Evolutionary conservation across 495 filamentous ascomycete species (phyloP), one percentile per base, ranked within the genome.

Genomic region (Neurospora sp.): DNA sequence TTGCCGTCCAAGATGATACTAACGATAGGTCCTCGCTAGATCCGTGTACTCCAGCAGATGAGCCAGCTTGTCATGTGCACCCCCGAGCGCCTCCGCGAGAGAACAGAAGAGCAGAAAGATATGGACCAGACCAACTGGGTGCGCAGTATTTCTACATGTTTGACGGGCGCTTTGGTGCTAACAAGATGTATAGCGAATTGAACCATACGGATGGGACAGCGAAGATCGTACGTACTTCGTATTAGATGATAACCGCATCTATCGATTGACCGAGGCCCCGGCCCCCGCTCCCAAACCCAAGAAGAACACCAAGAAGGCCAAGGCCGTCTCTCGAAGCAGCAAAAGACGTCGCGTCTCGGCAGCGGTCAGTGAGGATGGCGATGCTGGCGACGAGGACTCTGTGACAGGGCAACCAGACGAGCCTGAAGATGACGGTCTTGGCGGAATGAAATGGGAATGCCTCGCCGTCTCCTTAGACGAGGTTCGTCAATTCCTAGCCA

Each of bases 171-270:
- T 44, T 7, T 41, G n/a, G 44, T 74, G 70, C 76, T 74, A 54
- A 77, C 44, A 39, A 79, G 83, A 75, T 77, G n/a, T 70, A 31
- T 73, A 97, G 95, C 91, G 96, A 77, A 93, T 99, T 72, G 94
- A 98, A 76, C 92, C 94, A 27, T 88, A 93, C 74, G 96, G 96
- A 11, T 97, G 91, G 86, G 96, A 99, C 82, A 84, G 86, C 23
- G 84, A 97, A 62, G 93, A 93, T 74, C 92, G 93, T 31, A 90
- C 87, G 23, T 97, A 97, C 81, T 96, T 92, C 77, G 91, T 97
- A 14, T 88, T 99, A 8, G 95, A 99, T 74, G 96, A 99, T 83
- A 96, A 97, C 75, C 89, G 95, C 69, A 85, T 98, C 38, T 99
- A 98, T 81, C 92, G 93, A 71, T 89, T 89, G 72, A 93, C 92